Base-by-base conservation (phyloP, 352 stramenopile genomes). In the Globisporangium rhizosaccharum region DNA sequence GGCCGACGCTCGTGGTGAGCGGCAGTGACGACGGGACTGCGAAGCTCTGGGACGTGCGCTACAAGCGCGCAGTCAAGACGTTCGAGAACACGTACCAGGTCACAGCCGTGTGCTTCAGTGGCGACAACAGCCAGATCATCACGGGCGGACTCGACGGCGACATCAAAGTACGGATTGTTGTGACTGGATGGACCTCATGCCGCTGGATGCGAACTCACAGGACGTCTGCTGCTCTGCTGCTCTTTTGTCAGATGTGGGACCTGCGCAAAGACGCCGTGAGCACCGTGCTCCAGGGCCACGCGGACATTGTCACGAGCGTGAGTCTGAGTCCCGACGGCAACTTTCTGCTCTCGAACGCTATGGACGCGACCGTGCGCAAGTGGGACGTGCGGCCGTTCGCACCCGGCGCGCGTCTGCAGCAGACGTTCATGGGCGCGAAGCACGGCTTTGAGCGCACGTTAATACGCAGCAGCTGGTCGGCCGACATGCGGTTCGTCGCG, bases 301-400 rank as follows among this genome's bases (percentile, higher is more conserved):
- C 53, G 30, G 92, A 99, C 68, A 98, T 96, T 48, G 85, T 99
- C 36, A 98, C 94, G 33, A 93, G 86, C 60, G 70, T 99, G n/a
- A 79, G 82, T 62, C 70, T 99, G 3, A 97, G 94, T 75, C 93
- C 93, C 2, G 90, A 98, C 70, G 90, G 92, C 47, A 97, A 81
- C 57, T 89, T 91, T 59, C 62, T 98, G 55, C 79, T 99, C 36
- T 97, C 87, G 20, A 98, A 98, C 69, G 88, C 81, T 15, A 98
- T 98, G 94, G 96, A 99, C 76, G 80, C 76, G 25, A 96, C 84
- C 0, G 63, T 98, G 46, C 76, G 82, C 55, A 88, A 87, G 59
- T 99, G 94, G 94, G 94, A 99, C 68, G 78, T 98, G 57, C 83
- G 91, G 12, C 91, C 94, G 12, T 98, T 91, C 53, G 79, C 88